Conservation (phyloP, 306 rosid species). For the Notholithocarpus densiflorus region DNA sequence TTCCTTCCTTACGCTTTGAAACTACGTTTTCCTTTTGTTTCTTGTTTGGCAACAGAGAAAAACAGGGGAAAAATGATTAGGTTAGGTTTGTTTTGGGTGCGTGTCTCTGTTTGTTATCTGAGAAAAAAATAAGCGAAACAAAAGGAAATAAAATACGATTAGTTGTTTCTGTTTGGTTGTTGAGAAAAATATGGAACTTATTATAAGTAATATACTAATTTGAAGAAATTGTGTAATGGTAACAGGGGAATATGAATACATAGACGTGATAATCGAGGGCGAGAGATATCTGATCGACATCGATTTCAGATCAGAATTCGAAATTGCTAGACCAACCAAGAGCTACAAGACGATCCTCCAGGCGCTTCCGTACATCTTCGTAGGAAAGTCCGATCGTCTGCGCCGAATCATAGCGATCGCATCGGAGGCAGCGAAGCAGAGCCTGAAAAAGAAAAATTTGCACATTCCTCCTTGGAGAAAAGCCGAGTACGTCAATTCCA, state of each 20-base stretch:
- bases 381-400: conserved; percentile 61
- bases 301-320: conserved; percentile 81
- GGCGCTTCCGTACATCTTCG: conserved; percentile 60
- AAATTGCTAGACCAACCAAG: conserved; percentile 71
- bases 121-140: background rate
- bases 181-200: too few species aligned
- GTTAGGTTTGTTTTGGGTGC: background rate
- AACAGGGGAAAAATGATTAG: background rate
- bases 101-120: background rate
- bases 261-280: conserved; percentile 47
- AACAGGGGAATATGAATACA: conserved; percentile 74
- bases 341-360: conserved; percentile 57
- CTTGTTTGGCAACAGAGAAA: conserved; percentile 10
- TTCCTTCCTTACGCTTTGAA: background rate
- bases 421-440: conserved; percentile 78
- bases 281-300: conserved; percentile 60
- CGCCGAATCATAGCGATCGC: conserved; percentile 52
- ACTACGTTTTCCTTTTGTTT: background rate
- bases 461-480: conserved; percentile 80
- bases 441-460: conserved; percentile 75
- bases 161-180: too few species aligned
- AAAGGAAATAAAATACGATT: too few species aligned
- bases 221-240: background rate
- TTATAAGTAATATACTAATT: too few species aligned
- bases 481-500: conserved; percentile 61